phyloP scores from a whole-genome alignment of 2,329 filamentous ascomycete species.

The Colletotrichum sp. region DNA sequence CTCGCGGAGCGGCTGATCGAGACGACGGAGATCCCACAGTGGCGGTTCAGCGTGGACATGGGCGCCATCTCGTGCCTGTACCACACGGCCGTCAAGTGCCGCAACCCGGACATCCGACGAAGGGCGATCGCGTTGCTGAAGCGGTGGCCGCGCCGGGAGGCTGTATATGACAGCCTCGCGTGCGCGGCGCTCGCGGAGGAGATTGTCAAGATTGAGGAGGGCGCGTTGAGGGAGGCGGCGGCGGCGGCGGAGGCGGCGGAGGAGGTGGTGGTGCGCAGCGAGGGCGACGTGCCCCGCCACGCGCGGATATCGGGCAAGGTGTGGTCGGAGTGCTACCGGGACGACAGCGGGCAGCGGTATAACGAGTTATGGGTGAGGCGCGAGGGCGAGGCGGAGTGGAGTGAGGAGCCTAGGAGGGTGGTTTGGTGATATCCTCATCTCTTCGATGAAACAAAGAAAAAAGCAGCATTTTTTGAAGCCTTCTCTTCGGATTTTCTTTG shows the following conservation, averaged over 20 bases:
- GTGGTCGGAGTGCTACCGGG: neutral
- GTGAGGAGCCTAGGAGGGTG: neutral
- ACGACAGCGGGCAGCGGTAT: neutral
- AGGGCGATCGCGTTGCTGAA: neutral
- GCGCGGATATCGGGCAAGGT: neutral
- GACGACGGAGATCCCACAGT: neutral
- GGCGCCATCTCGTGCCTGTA: neutral
- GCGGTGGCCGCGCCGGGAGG: neutral
- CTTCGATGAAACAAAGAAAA: neutral
- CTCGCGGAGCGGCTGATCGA: neutral
- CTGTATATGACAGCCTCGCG: neutral
- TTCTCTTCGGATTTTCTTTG: neutral
- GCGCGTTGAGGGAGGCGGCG: neutral
- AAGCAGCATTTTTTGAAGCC: neutral
- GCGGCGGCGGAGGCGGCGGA: neutral
- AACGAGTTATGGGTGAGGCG: neutral
- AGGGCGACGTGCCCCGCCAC: neutral
- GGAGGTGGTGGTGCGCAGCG: neutral
- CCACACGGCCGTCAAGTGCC: conserved; percentile 1
- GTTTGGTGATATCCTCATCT: neutral
- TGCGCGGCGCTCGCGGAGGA: neutral
- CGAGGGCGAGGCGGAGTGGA: neutral
- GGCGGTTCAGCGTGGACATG: neutral
- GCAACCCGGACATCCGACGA: neutral
- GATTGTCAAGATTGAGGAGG: neutral